A percentile compares a stretch with the other conserved stretches of the same genome.
phyloP scores from a whole-genome alignment of 371 early-diverging fungal genomes.

The Nematocida sp. region DNA sequence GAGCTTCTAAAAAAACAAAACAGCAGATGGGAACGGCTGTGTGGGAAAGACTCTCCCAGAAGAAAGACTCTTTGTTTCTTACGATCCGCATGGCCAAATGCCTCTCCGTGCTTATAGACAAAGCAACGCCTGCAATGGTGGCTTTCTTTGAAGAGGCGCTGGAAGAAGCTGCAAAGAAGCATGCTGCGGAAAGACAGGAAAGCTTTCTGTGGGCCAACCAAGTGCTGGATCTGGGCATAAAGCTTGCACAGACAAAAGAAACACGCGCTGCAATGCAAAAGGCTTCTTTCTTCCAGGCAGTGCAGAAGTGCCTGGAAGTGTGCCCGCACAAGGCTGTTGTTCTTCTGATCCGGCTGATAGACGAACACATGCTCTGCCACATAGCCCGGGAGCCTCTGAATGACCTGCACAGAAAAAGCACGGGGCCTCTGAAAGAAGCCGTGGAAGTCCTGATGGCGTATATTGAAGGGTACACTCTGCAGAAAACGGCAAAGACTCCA shows the following conservation, averaged over 20 bases:
- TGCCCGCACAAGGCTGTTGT: constrained; percentile 1
- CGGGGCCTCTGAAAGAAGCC: background rate
- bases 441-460: constrained; percentile 19
- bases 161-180: background rate
- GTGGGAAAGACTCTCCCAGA: background rate
- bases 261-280: background rate
- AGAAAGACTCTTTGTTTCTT: background rate
- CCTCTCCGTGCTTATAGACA: background rate
- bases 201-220: constrained; percentile 1
- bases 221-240: background rate
- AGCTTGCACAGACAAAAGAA: background rate
- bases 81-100: background rate
- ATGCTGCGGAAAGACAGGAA: background rate
- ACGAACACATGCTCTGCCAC: background rate
- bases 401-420: background rate
- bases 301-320: background rate
- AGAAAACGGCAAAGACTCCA: too few species aligned
- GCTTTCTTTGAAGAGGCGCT: background rate
- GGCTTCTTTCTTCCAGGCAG: background rate
- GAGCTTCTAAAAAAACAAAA: too few species aligned
- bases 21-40: background rate
- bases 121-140: background rate
- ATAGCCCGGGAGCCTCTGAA: background rate
- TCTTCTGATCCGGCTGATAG: background rate
- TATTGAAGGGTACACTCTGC: constrained; percentile 15